Percentiles rank a stretch among this genome's conserved stretches.
Conservation (phyloP, 208 protist genomes). For the Tetramitus jugosus region DNA sequence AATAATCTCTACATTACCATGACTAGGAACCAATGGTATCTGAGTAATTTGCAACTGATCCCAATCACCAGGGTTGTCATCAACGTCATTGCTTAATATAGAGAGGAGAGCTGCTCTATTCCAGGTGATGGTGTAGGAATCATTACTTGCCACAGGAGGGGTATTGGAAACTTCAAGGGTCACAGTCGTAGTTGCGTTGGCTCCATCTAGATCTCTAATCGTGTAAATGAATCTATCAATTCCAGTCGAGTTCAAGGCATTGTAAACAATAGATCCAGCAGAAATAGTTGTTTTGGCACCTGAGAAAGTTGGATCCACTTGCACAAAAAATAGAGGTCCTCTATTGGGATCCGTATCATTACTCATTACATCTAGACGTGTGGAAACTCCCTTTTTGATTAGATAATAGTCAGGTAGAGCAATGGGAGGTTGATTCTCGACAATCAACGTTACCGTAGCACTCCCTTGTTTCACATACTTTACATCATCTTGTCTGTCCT, state of each 20-base stretch:
- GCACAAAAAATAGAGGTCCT: not conserved
- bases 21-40: not conserved
- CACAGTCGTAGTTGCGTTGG: not conserved
- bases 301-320: not conserved
- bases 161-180: not conserved
- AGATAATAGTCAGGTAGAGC: not conserved
- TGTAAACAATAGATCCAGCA: not conserved
- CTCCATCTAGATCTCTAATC: not conserved
- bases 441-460: not conserved
- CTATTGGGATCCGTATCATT: conserved; percentile 6
- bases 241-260: too few species aligned
- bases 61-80: not conserved
- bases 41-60: not conserved
- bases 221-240: not conserved
- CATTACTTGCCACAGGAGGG: not conserved
- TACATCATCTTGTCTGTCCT: not conserved
- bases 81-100: not conserved
- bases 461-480: not conserved
- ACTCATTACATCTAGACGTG: not conserved
- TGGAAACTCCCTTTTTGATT: not conserved
- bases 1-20: not conserved
- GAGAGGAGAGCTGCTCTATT: not conserved
- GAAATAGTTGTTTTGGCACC: not conserved
- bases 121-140: not conserved
- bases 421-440: conserved; percentile 8